A percentile compares a stretch with the other conserved stretches of the same genome.
Evolutionary conservation across 371 early-diverging fungal species (phyloP).

Genomic region (Haplosporangium sp.): DNA sequence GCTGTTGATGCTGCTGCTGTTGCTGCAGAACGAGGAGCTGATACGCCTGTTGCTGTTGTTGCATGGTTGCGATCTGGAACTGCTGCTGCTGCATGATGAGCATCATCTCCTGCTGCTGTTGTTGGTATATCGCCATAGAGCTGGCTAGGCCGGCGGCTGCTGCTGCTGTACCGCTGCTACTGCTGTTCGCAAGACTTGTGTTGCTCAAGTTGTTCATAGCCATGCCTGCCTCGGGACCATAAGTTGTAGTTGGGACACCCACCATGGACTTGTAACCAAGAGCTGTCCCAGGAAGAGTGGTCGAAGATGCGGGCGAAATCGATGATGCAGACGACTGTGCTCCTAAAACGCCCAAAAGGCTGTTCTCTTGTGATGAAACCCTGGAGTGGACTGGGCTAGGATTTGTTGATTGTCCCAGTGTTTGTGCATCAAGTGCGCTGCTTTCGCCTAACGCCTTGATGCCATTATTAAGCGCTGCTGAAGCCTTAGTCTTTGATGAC

Average conservation of each 20-base stretch:
- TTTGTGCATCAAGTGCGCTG: too few species aligned
- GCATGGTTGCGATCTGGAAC: slow-evolving; percentile 46
- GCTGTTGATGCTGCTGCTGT: slow-evolving; percentile 51
- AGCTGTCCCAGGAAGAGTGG: too few species aligned
- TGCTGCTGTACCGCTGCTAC: neutral
- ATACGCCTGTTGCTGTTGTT: slow-evolving; percentile 48
- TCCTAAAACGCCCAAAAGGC: neutral
- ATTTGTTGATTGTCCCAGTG: neutral
- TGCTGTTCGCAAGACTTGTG: slow-evolving; percentile 7
- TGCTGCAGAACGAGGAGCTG: slow-evolving; percentile 36
- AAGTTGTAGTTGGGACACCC: neutral
- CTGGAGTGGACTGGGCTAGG: neutral
- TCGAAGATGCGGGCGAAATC: too few species aligned
- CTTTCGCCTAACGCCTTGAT: too few species aligned
- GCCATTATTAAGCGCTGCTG: neutral
- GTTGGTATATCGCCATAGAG: slow-evolving; percentile 48
- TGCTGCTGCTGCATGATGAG: slow-evolving; percentile 53
- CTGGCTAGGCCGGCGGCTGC: slow-evolving; percentile 14
- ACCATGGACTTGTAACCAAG: too few species aligned
- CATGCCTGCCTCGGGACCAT: neutral
- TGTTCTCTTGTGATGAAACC: neutral
- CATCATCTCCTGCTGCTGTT: slow-evolving; percentile 54
- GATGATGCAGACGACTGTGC: too few species aligned
- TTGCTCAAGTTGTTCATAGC: slow-evolving; percentile 16
- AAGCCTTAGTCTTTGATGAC: neutral